phyloP scores from a whole-genome alignment of 371 early-diverging fungal genomes.

The Rhizopus microsporus region DNA sequence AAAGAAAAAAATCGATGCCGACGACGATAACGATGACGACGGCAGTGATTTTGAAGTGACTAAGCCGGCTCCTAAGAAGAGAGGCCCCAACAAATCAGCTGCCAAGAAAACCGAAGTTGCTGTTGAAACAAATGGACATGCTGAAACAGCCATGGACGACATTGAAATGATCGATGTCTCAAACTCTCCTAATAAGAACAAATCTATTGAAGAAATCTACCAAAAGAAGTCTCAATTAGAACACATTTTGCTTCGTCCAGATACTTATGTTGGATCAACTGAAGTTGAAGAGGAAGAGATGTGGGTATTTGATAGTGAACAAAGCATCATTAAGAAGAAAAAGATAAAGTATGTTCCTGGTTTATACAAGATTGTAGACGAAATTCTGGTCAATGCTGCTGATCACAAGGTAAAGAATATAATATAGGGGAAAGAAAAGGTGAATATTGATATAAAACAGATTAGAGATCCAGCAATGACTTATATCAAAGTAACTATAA shows the following conservation, averaged over 20 bases:
- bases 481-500: constrained; percentile 91
- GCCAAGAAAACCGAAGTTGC: constrained; percentile 10
- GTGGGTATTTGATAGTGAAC: constrained; percentile 83
- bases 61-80: constrained; percentile 1
- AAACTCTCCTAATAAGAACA: neutral
- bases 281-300: constrained; percentile 84
- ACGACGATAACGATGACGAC: constrained; percentile 3
- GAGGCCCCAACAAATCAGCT: constrained; percentile 1
- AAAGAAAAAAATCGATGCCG: neutral
- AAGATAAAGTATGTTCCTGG: constrained; percentile 94
- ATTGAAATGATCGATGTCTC: constrained; percentile 9
- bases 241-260: constrained; percentile 98
- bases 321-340: constrained; percentile 69
- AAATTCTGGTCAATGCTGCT: constrained; percentile 98
- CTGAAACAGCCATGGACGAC: constrained; percentile 1
- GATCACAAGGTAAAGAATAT: constrained; percentile 77
- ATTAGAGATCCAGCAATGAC: constrained; percentile 94
- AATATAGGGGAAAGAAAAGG: neutral
- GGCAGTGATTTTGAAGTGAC: neutral
- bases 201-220: constrained; percentile 90
- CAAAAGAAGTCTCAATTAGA: constrained; percentile 99
- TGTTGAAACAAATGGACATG: neutral
- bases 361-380: constrained; percentile 99
- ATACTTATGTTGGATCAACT: constrained; percentile 99
- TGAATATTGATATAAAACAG: constrained; percentile 34